Evolutionary conservation across 192 early-diverging fungal species (phyloP).

Genomic region (Coemansia sp.): DNA sequence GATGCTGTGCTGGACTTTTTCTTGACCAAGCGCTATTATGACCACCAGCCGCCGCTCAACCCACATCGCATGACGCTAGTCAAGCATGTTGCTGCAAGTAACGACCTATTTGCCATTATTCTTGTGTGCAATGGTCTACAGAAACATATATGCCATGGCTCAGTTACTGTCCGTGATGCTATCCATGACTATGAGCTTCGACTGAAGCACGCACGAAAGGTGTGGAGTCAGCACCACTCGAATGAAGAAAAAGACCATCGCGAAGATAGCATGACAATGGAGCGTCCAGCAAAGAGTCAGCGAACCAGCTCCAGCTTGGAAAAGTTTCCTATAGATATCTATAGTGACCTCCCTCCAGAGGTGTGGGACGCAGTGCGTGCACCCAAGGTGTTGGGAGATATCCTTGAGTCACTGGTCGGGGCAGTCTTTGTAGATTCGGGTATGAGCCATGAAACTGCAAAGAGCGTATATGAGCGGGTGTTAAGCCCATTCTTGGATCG

Average conservation of each 20-base stretch:
- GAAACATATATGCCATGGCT: slow-evolving; percentile 64
- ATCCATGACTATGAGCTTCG: slow-evolving; percentile 58
- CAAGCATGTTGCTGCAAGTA: slow-evolving; percentile 84
- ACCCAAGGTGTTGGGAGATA: slow-evolving; percentile 87
- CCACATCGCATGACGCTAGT: slow-evolving; percentile 82
- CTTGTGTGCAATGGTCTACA: slow-evolving; percentile 65
- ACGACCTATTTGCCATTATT: slow-evolving; percentile 74
- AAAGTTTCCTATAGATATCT: slow-evolving; percentile 14
- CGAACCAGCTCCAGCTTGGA: background rate
- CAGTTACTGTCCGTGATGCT: slow-evolving; percentile 52
- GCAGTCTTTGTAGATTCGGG: slow-evolving; percentile 82
- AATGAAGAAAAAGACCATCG: background rate
- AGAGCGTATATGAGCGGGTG: slow-evolving; percentile 45
- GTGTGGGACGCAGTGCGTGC: slow-evolving; percentile 77
- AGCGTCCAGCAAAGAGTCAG: background rate
- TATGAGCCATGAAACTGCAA: slow-evolving; percentile 58
- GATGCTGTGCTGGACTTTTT: slow-evolving; percentile 80
- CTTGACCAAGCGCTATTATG: slow-evolving; percentile 69
- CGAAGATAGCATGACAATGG: background rate
- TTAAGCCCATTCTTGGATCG: slow-evolving; percentile 46
- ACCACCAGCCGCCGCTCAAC: slow-evolving; percentile 60
- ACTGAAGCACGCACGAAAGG: slow-evolving; percentile 40
- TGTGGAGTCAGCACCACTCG: slow-evolving; percentile 13
- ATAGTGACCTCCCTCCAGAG: slow-evolving; percentile 54
- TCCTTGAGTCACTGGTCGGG: slow-evolving; percentile 85